Evolutionary conservation across 2,329 filamentous ascomycete genomes (phyloP), one percentile per base, ranked within the genome.

Genomic region (Colletotrichum scovillei): DNA sequence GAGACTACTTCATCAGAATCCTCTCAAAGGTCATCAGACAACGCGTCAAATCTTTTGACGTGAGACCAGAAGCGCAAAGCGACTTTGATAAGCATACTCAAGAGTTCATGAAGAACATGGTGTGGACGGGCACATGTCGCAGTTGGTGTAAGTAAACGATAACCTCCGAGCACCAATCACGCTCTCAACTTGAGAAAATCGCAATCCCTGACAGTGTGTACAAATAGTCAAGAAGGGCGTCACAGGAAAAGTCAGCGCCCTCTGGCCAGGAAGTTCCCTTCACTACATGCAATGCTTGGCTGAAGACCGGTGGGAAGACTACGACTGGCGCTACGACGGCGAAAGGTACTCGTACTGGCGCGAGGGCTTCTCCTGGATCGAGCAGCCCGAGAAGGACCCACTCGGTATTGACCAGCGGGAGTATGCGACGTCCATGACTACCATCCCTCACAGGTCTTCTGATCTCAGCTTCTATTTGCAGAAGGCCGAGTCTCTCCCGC

Each of bases 71-170:
- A 14, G 84, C 82, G 3, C 83, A 88, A 14, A 76, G 76, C 1
- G 87, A 88, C 67, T 89, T 89, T 76, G 81, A 85, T 67, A 78
- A 77, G 0, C 82, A 84, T 76, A 84, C 83, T 14, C 82, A 86
- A 72, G 63, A 76, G 0, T 84, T 84, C 74, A 84, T 87, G 81
- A 76, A 82, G 70, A 78, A 78, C 19, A 84, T 84, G 28, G 58
- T 62, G 58, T 62, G 58, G 58, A 38, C 58, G 5, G 58, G 58
- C 32, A 46, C 58, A n/a, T 64, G 62, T 26, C 62, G 62, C 12
- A 64, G 62, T 49, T 64, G 62, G 62, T 64, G 62, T 64, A 24
- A 22, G 62, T 38, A 42, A 42, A 58, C 19, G 22, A 5, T 3
- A 35, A 35, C 32, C 32, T 35, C 11, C 9, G 3, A 3, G 32